Percentiles rank a stretch among this genome's conserved stretches.
phyloP scores from a whole-genome alignment of 1,284 basidiomycete genomes.

The Trametes versicolor region DNA sequence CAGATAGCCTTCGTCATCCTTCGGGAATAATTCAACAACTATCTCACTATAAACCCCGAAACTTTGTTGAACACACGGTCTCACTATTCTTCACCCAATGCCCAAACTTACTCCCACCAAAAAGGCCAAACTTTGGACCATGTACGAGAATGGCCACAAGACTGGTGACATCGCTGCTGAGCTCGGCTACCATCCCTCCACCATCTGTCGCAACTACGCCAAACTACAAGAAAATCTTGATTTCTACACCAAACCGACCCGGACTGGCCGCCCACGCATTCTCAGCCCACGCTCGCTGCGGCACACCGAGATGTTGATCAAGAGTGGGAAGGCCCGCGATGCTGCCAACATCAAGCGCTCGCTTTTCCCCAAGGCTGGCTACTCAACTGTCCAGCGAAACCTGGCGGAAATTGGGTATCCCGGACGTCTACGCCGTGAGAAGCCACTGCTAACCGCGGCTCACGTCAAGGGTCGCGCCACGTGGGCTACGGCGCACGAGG shows the following conservation, averaged over 20 bases:
- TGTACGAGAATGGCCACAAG: neutral
- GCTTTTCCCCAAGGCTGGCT: neutral
- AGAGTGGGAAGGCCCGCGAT: neutral
- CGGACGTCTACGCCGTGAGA: conserved; percentile 1
- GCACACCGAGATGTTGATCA: conserved; percentile 1
- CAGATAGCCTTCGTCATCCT: neutral
- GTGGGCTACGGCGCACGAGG: conserved; percentile 5
- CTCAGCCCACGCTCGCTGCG: neutral
- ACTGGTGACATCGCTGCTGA: neutral
- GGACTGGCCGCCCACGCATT: conserved; percentile 1
- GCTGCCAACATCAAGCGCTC: neutral
- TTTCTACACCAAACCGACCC: neutral
- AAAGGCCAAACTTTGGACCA: neutral
- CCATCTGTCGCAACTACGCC: neutral
- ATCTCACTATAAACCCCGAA: too few species aligned
- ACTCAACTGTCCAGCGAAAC: neutral
- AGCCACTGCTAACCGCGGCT: conserved; percentile 5
- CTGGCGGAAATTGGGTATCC: conserved; percentile 10
- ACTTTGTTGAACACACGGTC: too few species aligned
- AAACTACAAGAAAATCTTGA: neutral
- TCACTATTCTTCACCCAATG: too few species aligned
- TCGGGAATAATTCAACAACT: neutral
- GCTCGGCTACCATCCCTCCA: neutral
- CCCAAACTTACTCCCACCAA: neutral
- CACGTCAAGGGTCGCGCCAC: conserved; percentile 4